Evolutionary conservation across 2,329 filamentous ascomycete species (phyloP), one percentile per base, ranked within the genome.

Genomic region (Diaporthe vexans): DNA sequence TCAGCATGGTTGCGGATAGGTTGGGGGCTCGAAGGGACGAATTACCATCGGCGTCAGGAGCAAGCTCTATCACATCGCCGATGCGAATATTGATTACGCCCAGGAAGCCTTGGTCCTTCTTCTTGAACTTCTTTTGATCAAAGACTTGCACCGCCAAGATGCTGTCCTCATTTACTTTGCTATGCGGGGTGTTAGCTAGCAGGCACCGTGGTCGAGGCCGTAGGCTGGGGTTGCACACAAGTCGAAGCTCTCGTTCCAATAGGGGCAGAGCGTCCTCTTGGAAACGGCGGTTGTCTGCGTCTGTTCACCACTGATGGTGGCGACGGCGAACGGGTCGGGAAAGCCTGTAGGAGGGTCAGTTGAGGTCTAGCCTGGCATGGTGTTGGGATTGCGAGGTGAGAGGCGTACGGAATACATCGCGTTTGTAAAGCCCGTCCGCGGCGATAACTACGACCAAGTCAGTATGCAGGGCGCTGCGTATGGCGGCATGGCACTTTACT

Each of bases 41-140:
- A 24, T 29, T 89, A 98, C 97, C 96, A 86, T 98, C 97, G 77
- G 95, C 94, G 74, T 95, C 95, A 74, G 94, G 91, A 77, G 94
- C 93, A 77, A 99, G 87, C 82, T 98, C 96, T 79, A 99, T 95
- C 52, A 97, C 94, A 88, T 97, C 95, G 79, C 97, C 97, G 78
- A 99, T 93, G 74, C 95, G 93, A 79, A 99, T 94, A 83, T 99
- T 99, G 81, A 99, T 98, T 72, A 99, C 97, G 74, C 97, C 97
- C 9, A 99, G 89, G 82, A 99, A 99, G 11, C 97, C 97, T 83
- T 99, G 97, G 80, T 99, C 97, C 95, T 98, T 99, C 91, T 99
- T 99, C 89, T 99, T 99, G 87, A 99, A 99, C 87, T 99, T 99
- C 88, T 98, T 98, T 86, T 99, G 97, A 85, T 99, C 97, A 82